Percentiles rank a stretch among this genome's conserved stretches.
Conservation (phyloP, 371 early-diverging fungal genomes). For the Mucor racemosus region DNA sequence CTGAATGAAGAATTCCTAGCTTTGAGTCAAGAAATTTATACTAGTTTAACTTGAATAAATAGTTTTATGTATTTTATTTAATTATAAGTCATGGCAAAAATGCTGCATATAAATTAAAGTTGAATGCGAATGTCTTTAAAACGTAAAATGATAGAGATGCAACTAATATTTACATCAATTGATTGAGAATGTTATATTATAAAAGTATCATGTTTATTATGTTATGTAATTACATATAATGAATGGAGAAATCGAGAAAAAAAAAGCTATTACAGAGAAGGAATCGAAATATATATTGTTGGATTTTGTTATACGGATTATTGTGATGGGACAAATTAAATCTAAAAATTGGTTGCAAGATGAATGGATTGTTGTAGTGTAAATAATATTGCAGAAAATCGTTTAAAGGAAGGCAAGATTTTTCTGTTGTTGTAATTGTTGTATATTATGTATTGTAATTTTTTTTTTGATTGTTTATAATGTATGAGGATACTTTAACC, state of each 20-base stretch:
- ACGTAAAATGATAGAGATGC: too few relatives aligned
- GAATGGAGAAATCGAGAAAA: not conserved
- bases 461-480: not conserved
- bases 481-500: not conserved
- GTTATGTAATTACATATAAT: conserved; percentile 2
- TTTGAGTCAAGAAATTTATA: too few relatives aligned
- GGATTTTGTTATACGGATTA: not conserved
- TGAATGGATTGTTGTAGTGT: too few relatives aligned
- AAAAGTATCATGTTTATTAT: not conserved
- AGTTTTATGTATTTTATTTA: too few relatives aligned
- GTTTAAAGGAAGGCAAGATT: not conserved
- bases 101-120: too few relatives aligned
- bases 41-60: too few relatives aligned
- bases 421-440: not conserved
- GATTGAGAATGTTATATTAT: not conserved
- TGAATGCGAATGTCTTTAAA: too few relatives aligned
- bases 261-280: conserved; percentile 1
- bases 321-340: not conserved
- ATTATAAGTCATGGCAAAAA: too few relatives aligned
- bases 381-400: not conserved
- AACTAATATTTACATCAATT: too few relatives aligned
- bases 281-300: not conserved
- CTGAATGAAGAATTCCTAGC: too few relatives aligned
- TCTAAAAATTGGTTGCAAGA: not conserved
- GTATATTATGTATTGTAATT: not conserved